Evolutionary conservation across 345 rosid species (phyloP).

Genomic region (Adansonia digitata): DNA sequence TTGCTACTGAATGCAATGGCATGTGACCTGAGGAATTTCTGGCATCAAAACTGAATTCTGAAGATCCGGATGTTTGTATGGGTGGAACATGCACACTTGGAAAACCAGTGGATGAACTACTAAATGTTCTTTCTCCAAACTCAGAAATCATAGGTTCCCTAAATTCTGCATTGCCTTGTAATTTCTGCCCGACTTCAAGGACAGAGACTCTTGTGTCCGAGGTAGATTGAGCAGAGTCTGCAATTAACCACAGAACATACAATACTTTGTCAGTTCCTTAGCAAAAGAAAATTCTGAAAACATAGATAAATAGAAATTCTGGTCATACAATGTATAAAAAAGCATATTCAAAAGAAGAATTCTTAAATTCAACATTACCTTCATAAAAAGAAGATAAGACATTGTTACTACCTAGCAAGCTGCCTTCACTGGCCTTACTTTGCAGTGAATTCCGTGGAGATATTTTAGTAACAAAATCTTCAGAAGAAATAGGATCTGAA

Average conservation of each 20-base stretch:
- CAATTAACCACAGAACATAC: constrained; percentile 22
- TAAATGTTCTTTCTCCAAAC: constrained; percentile 38
- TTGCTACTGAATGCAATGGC: constrained; percentile 30
- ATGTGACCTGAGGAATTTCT: constrained; percentile 37
- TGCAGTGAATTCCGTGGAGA: constrained; percentile 30
- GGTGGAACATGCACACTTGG: constrained; percentile 27
- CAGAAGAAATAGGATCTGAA: constrained; percentile 14
- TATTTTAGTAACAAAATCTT: constrained; percentile 18
- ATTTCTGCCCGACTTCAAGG: constrained; percentile 33
- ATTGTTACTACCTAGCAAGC: constrained; percentile 25
- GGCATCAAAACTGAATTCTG: constrained; percentile 36
- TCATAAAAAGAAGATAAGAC: constrained; percentile 27
- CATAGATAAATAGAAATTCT: not conserved
- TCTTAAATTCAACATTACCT: constrained; percentile 27
- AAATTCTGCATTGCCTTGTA: constrained; percentile 24
- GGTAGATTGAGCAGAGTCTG: constrained; percentile 37
- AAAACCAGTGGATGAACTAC: constrained; percentile 36
- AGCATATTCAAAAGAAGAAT: not conserved
- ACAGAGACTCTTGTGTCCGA: constrained; percentile 30
- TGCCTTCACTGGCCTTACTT: constrained; percentile 27
- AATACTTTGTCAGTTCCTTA: constrained; percentile 16
- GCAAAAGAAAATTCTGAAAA: constrained; percentile 9
- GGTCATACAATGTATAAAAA: not conserved
- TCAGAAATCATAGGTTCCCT: constrained; percentile 24
- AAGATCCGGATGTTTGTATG: constrained; percentile 37